These are phyloP conservation scores for Xylariaceae sp. DNA, from an alignment of 2,329 filamentous ascomycete species.

Conservation along the genomic window DNA sequence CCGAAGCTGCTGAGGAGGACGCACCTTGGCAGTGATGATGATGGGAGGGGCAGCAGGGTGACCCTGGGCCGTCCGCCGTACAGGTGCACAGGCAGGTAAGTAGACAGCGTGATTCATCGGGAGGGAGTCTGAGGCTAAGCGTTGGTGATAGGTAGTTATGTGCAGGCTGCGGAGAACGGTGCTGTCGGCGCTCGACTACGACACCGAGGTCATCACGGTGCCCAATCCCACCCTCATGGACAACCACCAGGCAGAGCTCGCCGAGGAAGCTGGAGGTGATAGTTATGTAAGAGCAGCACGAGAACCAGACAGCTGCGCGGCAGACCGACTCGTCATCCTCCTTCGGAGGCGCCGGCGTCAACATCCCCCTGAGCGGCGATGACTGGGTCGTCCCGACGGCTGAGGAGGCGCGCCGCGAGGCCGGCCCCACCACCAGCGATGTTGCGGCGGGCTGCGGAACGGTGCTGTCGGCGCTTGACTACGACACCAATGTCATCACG, in stretches of 20 bases:
- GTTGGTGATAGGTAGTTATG: too few relatives aligned
- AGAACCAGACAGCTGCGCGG: too few relatives aligned
- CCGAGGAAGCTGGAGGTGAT: slow-evolving; percentile 64
- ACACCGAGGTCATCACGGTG: slow-evolving; percentile 77
- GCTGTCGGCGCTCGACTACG: slow-evolving; percentile 68
- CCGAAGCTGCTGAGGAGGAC: too few relatives aligned
- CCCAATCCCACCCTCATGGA: slow-evolving; percentile 76
- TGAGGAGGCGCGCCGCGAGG: not conserved
- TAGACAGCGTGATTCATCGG: too few relatives aligned
- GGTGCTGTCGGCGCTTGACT: slow-evolving; percentile 72
- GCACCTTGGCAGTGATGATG: too few relatives aligned
- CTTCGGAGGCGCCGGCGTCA: not conserved
- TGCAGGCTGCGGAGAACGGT: too few relatives aligned
- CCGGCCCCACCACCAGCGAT: not conserved
- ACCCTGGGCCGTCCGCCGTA: too few relatives aligned
- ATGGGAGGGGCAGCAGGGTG: too few relatives aligned
- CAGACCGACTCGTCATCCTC: too few relatives aligned
- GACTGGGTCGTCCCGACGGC: not conserved
- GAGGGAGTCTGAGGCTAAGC: too few relatives aligned
- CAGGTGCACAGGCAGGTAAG: too few relatives aligned
- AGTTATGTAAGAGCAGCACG: too few relatives aligned
- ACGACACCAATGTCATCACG: slow-evolving; percentile 71
- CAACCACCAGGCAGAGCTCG: slow-evolving; percentile 87
- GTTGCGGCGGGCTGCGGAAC: slow-evolving; percentile 67
- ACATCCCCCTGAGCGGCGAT: not conserved